phyloP scores from a whole-genome alignment of 345 rosid genomes.

The Microcos paniculata region DNA sequence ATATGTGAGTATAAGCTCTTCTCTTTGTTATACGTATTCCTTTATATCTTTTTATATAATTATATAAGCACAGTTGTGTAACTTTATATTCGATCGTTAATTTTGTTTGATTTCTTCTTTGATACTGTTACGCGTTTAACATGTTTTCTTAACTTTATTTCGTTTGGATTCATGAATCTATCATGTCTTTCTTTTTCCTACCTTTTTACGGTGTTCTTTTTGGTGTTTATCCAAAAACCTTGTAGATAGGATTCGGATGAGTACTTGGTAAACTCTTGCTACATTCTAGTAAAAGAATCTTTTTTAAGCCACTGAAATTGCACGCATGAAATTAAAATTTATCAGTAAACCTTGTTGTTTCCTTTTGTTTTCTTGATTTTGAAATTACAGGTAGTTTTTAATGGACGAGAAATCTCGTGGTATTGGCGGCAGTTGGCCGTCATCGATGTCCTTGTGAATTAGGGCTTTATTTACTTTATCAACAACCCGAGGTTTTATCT shows the following conservation, averaged over 20 bases:
- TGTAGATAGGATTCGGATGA: not conserved
- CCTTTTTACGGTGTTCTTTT: not conserved
- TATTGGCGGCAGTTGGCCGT: not conserved
- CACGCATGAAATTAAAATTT: not conserved
- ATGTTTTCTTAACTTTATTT: not conserved
- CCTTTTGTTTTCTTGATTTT: not conserved
- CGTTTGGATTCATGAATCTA: not conserved
- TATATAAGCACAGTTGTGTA: not conserved
- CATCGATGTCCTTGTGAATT: not conserved
- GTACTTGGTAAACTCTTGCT: not conserved
- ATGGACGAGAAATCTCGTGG: not conserved
- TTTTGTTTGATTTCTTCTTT: conserved; percentile 2
- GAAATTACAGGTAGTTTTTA: not conserved
- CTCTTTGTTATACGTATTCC: not conserved
- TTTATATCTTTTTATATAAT: not conserved
- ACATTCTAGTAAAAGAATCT: not conserved
- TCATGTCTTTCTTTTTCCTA: not conserved
- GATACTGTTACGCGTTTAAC: not conserved
- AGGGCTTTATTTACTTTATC: not conserved
- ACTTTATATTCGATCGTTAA: not conserved
- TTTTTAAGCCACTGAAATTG: not conserved
- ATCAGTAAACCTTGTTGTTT: not conserved
- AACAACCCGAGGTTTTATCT: not conserved
- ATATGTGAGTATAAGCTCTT: not conserved
- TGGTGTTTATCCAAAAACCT: not conserved